phyloP scores from a whole-genome alignment of 148 eudicot species.

The Silene latifolia region DNA sequence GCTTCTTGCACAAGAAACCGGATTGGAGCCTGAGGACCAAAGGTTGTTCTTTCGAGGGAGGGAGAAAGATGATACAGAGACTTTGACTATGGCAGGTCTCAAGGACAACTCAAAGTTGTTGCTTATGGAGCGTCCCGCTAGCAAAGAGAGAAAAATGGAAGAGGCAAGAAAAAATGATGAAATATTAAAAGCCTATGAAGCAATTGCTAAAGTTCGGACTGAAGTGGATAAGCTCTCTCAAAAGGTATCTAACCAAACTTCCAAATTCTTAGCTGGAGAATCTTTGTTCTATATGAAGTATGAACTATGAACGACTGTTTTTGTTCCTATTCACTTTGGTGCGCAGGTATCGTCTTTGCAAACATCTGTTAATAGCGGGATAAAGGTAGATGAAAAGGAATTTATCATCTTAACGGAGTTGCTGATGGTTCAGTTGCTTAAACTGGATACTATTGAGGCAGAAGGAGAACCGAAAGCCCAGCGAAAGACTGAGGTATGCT shows the following conservation, averaged over 20 bases:
- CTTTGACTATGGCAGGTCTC: conserved; percentile 59
- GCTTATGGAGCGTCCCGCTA: conserved; percentile 51
- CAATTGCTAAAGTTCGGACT: conserved; percentile 56
- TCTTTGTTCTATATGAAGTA: background rate
- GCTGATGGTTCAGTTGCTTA: conserved; percentile 82
- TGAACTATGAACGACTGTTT: background rate
- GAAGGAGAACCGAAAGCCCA: conserved; percentile 73
- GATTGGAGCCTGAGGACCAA: conserved; percentile 61
- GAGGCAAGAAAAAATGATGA: conserved; percentile 44
- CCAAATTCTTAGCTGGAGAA: background rate
- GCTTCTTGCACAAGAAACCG: conserved; percentile 45
- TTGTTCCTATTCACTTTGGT: conserved; percentile 11
- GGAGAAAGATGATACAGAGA: conserved; percentile 63
- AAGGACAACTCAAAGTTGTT: conserved; percentile 74
- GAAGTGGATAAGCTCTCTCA: conserved; percentile 72
- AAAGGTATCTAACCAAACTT: conserved; percentile 40
- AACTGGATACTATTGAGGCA: conserved; percentile 77
- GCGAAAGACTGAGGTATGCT: conserved; percentile 71
- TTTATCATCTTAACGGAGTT: conserved; percentile 55
- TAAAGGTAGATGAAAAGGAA: conserved; percentile 59
- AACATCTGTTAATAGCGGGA: conserved; percentile 50
- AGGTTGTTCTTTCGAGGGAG: conserved; percentile 73
- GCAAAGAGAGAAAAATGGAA: conserved; percentile 45
- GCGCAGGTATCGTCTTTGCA: conserved; percentile 61
- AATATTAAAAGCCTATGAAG: conserved; percentile 44